These are phyloP conservation scores for Colletotrichum sp. DNA, from an alignment of 2,329 filamentous ascomycete species.

Conservation along the genomic window DNA sequence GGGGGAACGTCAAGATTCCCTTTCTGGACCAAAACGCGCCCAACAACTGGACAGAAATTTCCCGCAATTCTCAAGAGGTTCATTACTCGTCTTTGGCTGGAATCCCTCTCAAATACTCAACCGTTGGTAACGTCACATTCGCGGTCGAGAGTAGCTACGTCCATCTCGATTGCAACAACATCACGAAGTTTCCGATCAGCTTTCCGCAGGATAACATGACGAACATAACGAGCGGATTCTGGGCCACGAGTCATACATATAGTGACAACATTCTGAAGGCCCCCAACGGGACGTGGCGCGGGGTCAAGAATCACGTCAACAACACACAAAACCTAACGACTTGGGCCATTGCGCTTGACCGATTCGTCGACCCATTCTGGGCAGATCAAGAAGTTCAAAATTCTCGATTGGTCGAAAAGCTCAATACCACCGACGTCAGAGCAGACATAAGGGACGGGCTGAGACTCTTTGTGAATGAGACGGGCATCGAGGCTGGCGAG, in stretches of 20 bases:
- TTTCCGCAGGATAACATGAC: not conserved
- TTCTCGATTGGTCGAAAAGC: not conserved
- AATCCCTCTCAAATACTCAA: not conserved
- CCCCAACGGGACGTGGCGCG: not conserved
- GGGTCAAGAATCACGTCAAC: not conserved
- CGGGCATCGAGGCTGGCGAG: not conserved
- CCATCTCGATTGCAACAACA: not conserved
- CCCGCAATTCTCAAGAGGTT: not conserved
- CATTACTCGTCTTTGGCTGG: not conserved
- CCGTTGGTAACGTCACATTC: not conserved
- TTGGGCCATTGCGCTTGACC: not conserved
- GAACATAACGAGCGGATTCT: not conserved
- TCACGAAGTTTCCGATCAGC: not conserved
- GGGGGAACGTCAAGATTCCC: slow-evolving; percentile 33
- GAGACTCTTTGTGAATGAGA: not conserved
- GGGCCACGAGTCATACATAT: not conserved
- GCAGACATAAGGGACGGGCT: not conserved
- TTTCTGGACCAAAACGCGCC: not conserved
- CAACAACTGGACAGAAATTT: not conserved
- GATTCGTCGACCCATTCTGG: not conserved
- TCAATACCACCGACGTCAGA: not conserved
- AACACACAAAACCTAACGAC: not conserved
- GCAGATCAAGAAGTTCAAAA: not conserved
- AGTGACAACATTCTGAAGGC: not conserved
- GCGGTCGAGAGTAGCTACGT: slow-evolving; percentile 4